A percentile compares a stretch with the other conserved stretches of the same genome.
phyloP scores from a whole-genome alignment of 805 yeast genomes.

The Torulaspora indica region DNA sequence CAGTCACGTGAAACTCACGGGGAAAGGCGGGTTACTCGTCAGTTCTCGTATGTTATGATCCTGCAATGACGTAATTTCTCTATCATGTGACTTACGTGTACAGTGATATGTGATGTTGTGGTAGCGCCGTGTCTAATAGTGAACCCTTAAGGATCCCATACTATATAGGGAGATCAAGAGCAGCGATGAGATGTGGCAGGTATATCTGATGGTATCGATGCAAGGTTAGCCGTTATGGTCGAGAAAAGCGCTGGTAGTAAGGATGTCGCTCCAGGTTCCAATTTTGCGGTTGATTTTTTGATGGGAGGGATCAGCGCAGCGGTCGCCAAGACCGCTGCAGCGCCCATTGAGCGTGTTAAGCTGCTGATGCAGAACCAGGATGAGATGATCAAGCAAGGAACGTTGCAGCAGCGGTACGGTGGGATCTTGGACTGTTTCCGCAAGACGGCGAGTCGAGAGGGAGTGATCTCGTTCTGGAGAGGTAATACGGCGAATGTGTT shows the following conservation, averaged over 20 bases:
- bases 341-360: slow-evolving; percentile 97
- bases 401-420: slow-evolving; percentile 76
- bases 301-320: slow-evolving; percentile 99
- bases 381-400: slow-evolving; percentile 97
- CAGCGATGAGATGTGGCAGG: neutral
- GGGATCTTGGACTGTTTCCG: slow-evolving; percentile 93
- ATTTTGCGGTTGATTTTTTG: slow-evolving; percentile 63
- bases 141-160: neutral
- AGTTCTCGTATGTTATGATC: no score
- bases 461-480: slow-evolving; percentile 94
- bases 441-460: slow-evolving; percentile 92
- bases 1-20: no score
- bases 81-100: neutral
- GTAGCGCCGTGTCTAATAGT: no score
- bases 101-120: no score
- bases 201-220: neutral
- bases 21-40: no score
- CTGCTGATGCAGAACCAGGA: slow-evolving; percentile 95
- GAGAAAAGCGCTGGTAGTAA: neutral
- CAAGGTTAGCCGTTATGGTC: neutral
- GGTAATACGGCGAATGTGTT: slow-evolving; percentile 99
- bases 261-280: slow-evolving; percentile 25
- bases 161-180: neutral
- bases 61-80: no score
- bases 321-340: slow-evolving; percentile 95